Conservation (phyloP, 345 rosid genomes). For the Rhizophora mangle region DNA sequence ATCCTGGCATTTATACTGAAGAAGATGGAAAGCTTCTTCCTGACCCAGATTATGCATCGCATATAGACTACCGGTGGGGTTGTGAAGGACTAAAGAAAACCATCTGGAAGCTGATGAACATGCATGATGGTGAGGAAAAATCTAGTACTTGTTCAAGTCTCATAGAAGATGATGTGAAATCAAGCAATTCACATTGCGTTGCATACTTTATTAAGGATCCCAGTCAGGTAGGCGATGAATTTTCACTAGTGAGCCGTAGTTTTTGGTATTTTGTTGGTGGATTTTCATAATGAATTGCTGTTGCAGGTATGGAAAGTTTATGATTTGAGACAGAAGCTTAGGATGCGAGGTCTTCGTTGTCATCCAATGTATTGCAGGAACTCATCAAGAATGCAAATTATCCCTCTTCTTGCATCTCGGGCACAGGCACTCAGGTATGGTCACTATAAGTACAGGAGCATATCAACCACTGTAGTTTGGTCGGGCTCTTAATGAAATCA, state of each 20-base stretch:
- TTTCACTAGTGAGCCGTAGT: not conserved
- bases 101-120: constrained; percentile 78
- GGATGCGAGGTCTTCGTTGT: constrained; percentile 94
- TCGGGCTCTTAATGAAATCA: not conserved
- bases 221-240: constrained; percentile 45
- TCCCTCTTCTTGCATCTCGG: constrained; percentile 93
- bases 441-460: not conserved
- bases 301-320: constrained; percentile 68
- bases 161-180: constrained; percentile 55
- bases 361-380: constrained; percentile 95
- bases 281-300: constrained; percentile 19
- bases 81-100: constrained; percentile 82
- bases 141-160: constrained; percentile 38
- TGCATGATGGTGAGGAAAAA: constrained; percentile 49
- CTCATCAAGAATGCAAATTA: constrained; percentile 67
- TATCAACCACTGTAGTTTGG: not conserved
- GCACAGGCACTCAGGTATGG: constrained; percentile 86
- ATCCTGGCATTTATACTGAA: constrained; percentile 59
- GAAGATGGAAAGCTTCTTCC: constrained; percentile 71
- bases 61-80: constrained; percentile 92
- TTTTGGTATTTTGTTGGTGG: not conserved
- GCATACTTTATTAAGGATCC: constrained; percentile 63
- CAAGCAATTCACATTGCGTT: constrained; percentile 70
- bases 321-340: constrained; percentile 88
- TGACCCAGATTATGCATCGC: constrained; percentile 82